Conservation (phyloP, 371 early-diverging fungal genomes). For the Mortierella polycephala region DNA sequence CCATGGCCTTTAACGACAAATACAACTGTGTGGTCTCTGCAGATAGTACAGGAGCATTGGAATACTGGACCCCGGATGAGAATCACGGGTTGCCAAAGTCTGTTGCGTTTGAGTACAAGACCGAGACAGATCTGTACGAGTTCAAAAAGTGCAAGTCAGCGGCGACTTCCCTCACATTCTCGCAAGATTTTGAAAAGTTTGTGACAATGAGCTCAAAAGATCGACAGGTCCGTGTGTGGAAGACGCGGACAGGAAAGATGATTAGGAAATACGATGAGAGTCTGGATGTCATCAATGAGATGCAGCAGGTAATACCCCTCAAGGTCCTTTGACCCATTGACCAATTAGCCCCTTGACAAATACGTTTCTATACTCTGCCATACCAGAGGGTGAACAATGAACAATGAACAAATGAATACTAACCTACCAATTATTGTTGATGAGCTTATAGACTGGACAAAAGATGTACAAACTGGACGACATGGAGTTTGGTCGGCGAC, state of each 20-base stretch:
- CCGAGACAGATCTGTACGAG: slow-evolving; percentile 94
- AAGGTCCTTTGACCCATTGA: not conserved
- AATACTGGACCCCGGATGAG: slow-evolving; percentile 90
- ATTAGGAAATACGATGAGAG: slow-evolving; percentile 93
- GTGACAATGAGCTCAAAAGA: slow-evolving; percentile 89
- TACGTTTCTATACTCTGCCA: too few species aligned
- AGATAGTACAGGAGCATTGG: slow-evolving; percentile 89
- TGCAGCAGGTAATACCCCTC: slow-evolving; percentile 76
- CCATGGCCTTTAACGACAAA: slow-evolving; percentile 83
- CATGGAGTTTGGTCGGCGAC: slow-evolving; percentile 96
- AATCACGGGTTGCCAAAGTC: slow-evolving; percentile 71
- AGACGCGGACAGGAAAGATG: slow-evolving; percentile 86
- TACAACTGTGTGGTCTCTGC: slow-evolving; percentile 86
- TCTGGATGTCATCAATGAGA: slow-evolving; percentile 80
- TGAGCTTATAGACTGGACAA: slow-evolving; percentile 71
- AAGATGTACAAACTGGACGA: slow-evolving; percentile 85
- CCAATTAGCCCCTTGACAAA: too few species aligned
- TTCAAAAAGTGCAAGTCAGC: slow-evolving; percentile 81
- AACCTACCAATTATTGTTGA: too few species aligned
- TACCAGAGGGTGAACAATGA: too few species aligned
- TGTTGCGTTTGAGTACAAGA: slow-evolving; percentile 83
- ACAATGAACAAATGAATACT: too few species aligned
- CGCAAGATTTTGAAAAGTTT: slow-evolving; percentile 84
- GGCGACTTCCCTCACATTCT: slow-evolving; percentile 84
- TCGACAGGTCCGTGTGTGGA: slow-evolving; percentile 88